Percentiles rank a stretch among this genome's conserved stretches.
phyloP scores from a whole-genome alignment of 129 eudicot species.

The Erigeron canadensis region DNA sequence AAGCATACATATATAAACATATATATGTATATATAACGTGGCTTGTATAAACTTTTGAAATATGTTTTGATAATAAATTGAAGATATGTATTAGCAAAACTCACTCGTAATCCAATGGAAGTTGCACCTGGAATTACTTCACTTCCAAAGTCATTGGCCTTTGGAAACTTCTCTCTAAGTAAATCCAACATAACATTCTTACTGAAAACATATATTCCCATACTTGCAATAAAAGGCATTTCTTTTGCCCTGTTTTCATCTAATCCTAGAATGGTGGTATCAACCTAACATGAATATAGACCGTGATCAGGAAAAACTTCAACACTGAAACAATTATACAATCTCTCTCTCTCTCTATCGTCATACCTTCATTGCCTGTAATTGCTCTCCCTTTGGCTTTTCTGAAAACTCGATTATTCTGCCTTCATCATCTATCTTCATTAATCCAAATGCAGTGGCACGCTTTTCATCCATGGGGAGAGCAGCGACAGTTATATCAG shows the following conservation, averaged over 20 bases:
- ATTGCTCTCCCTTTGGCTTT: slow-evolving; percentile 38
- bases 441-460: slow-evolving; percentile 42
- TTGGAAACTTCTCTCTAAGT: slow-evolving; percentile 42
- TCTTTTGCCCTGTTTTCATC: slow-evolving; percentile 58
- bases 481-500: slow-evolving; percentile 46
- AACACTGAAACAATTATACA: too few relatives aligned
- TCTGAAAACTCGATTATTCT: slow-evolving; percentile 41
- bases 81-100: not conserved
- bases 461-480: slow-evolving; percentile 46
- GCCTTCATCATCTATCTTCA: slow-evolving; percentile 43
- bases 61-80: not conserved
- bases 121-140: slow-evolving; percentile 46
- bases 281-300: slow-evolving; percentile 36
- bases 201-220: slow-evolving; percentile 61
- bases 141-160: slow-evolving; percentile 39
- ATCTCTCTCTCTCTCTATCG: not conserved
- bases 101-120: slow-evolving; percentile 31
- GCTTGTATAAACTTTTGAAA: too few relatives aligned
- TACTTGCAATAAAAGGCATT: slow-evolving; percentile 62
- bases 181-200: slow-evolving; percentile 52
- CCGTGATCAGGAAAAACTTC: too few relatives aligned
- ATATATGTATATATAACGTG: too few relatives aligned
- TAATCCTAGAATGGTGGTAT: slow-evolving; percentile 53
- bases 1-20: not conserved
- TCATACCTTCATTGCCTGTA: slow-evolving; percentile 41